Base-by-base conservation (phyloP, 441 rosid species). In the Adansonia grandidieri region DNA sequence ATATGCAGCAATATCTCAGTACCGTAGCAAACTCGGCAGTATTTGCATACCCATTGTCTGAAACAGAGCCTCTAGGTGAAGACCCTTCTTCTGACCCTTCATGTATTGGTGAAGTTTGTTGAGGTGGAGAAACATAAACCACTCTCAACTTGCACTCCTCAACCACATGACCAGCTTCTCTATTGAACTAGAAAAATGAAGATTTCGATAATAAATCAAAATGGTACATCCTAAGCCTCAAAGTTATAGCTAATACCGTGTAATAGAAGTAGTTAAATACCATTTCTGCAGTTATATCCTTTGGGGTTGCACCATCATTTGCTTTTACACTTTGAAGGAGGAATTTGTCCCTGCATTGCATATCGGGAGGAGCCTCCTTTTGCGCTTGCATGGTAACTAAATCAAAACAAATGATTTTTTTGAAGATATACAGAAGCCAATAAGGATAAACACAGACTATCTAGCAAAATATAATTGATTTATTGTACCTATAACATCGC, bases 351-450 rank as follows among this genome's bases (percentile, higher is more conserved):
- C 87, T 88, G 89, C 94, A 92, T 80, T 89, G 92, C 94, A 89
- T 83, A 60, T 89, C 94, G 19, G 83, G n/a, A 82, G 94, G 96
- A 64, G 89, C 86, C 84, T 92, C 94, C 80, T 89, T 92, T 74
- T 92, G 96, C 0, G 97, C 94, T 90, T 92, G 97, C 97, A 92
- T 90, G 7, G 97, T 89, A 75, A 90, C 97, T 90, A 76, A 82
- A 80, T 47, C 68, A 80, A 82, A 22, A 37, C 20, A 53, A 51
- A 47, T 13, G 58, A 50, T 65, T 48, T 11, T 3, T 2, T 28
- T 5, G 9, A 61, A 64, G 67, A 15, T 42, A 28, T 22, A 47
- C 17, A 69, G 45, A 63, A 28, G 63, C 22, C 13, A 47, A 60
- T 15, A 48, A 24, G 14, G 32, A 32, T 0, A 65, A 66, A 57